phyloP scores from a whole-genome alignment of 352 stramenopile genomes.

The Pythium chondricola region DNA sequence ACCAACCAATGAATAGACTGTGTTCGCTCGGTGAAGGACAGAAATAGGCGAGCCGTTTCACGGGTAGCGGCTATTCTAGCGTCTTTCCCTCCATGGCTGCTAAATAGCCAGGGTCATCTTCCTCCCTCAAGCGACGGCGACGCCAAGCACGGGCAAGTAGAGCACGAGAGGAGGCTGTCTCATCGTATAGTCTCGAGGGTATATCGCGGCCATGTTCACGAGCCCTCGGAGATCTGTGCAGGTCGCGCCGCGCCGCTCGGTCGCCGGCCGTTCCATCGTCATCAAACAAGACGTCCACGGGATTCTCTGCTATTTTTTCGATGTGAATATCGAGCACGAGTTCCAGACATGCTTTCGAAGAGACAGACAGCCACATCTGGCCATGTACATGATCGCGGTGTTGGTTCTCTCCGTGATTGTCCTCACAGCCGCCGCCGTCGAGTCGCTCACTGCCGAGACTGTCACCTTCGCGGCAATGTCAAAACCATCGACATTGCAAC shows the following conservation, averaged over 20 bases:
- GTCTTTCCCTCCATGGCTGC: too few species aligned
- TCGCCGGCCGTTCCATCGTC: conserved; percentile 21
- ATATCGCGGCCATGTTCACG: too few species aligned
- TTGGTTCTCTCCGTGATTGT: conserved; percentile 18
- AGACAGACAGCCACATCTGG: conserved; percentile 29
- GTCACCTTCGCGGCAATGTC: background rate
- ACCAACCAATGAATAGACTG: too few species aligned
- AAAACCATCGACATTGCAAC: background rate
- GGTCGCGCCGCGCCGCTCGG: conserved; percentile 21
- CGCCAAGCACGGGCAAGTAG: too few species aligned
- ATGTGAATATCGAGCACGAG: conserved; percentile 46
- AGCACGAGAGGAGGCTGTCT: too few species aligned
- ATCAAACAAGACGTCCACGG: conserved; percentile 38
- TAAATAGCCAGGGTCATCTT: too few species aligned
- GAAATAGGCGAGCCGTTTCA: too few species aligned
- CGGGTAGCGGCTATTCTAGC: too few species aligned
- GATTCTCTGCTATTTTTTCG: conserved; percentile 41
- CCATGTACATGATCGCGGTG: conserved; percentile 28
- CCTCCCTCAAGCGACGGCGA: too few species aligned
- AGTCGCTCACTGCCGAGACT: conserved; percentile 1
- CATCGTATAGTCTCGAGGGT: too few species aligned
- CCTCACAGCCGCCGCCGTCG: background rate
- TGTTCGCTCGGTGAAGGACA: too few species aligned
- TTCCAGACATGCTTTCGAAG: conserved; percentile 54
- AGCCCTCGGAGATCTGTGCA: conserved; percentile 26